Evolutionary conservation across 2,329 filamentous ascomycete genomes (phyloP), one percentile per base, ranked within the genome.

Genomic region (Penicillium nordicum): DNA sequence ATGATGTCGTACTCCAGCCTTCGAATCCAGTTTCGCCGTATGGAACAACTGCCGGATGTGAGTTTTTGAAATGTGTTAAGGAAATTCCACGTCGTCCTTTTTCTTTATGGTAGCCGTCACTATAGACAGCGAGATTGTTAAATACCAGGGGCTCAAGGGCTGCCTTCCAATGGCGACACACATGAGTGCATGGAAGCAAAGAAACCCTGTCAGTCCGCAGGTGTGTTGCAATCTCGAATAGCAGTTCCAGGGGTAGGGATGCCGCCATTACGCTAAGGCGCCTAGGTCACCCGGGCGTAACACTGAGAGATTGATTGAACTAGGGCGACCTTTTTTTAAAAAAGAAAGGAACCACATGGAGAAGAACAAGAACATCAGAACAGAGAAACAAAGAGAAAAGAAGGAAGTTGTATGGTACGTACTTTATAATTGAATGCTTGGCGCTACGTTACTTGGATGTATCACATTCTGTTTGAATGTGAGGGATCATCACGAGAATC

Each of bases 161-260:
- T 10, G 40, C 42, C 48, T 61, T 47, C 61, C 56, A 63, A 54
- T 52, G 36, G 27, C 54, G 59, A 44, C 57, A 62, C 43, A 63
- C 60, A 32, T 27, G n/a, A 44, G 51, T 51, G 37, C 36, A 57
- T 14, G 36, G 41, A 30, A 42, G 36, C 30, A 57, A 30, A 55
- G 36, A 40, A 8, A 11, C 30, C 12, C 32, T 21, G n/a, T 44
- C 27, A 16, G 34, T 48, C 40, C 38, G 55, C 3, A 55, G 30
- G 32, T 43, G 16, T 34, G 12, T 27, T 32, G 48, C 48, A 8
- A 50, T 42, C 6, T 50, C 18, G 21, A n/a, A 14, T 42, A 50
- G 21, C 9, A 42, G 27, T 43, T 50, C 38, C 21, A 40, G 18
- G n/a, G 48, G 38, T 34, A 34, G 38, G 18, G 38, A 30, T 50